Evolutionary conservation across 176 grass and related monocot species (phyloP), one percentile per base, ranked within the genome.

Genomic region (Miscanthus lutarioriparius): DNA sequence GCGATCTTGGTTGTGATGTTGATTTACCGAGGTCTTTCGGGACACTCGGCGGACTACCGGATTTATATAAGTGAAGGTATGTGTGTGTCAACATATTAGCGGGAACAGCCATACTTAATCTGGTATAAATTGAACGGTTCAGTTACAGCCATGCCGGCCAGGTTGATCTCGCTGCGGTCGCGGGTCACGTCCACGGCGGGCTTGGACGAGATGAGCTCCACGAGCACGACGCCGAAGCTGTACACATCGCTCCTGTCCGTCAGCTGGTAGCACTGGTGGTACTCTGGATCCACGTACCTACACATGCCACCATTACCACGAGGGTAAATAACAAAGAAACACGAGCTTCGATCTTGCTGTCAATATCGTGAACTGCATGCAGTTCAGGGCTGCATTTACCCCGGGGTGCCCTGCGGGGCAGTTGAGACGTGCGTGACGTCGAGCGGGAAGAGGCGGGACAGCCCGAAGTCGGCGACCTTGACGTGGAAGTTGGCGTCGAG

Each of bases 391-490:
- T 49, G 17, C 1, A 53, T 7, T 62, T 62, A 97, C 28, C 94
- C 94, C 0, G 94, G 94, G 0, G 94, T 97, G 45, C 94, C 94
- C 82, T 97, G 94, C 8, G 94, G 94, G 0, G 94, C 84, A 1
- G 94, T 97, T 37, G 94, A 97, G 4, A 97, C 92, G 32, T 97
- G 90, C 14, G 92, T 97, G 67, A 36, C 94, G 66, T 93, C 85
- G 35, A 32, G 11, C 4, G 94, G 94, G 41, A 97, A 87, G 67
- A 97, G 90, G 2, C 94, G 87, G 14, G 92, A 97, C 28, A 97
- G 92, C 0, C 94, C 94, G 48, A 97, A 97, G 88, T 97, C 95
- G 14, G 88, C 95, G 7, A 97, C 95, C 90, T 97, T 97, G 13
- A 92, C 90, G 82, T 91, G 95, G 85, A 87, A 97, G 47, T 32